These are phyloP conservation scores for Pyronema omphalodes DNA, from an alignment of 495 filamentous ascomycete genomes.

Conservation along the genomic window DNA sequence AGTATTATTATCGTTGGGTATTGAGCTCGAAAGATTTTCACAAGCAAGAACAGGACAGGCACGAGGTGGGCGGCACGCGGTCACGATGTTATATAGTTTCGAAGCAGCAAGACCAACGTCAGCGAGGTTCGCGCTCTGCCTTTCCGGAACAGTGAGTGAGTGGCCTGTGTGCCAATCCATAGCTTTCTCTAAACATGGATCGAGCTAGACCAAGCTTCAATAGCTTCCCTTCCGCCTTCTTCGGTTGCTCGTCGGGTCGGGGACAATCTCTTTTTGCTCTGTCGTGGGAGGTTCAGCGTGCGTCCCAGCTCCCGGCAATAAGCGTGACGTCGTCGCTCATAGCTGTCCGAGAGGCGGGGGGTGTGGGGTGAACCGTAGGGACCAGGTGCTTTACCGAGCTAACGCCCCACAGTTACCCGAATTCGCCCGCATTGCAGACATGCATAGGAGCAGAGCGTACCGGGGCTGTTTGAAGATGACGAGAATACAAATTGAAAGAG, in stretches of 20 bases:
- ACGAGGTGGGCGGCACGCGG: not conserved
- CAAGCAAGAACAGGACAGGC: not conserved
- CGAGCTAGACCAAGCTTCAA: not conserved
- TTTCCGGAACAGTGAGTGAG: not conserved
- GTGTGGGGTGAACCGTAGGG: not conserved
- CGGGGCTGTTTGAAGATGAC: not conserved
- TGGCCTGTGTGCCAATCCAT: not conserved
- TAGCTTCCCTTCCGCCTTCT: not conserved
- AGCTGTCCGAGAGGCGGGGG: not conserved
- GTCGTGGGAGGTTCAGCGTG: not conserved
- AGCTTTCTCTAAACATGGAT: not conserved
- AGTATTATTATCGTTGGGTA: not conserved
- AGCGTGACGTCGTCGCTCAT: not conserved
- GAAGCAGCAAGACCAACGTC: not conserved
- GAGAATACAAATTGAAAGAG: no score
- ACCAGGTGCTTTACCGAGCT: not conserved
- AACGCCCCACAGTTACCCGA: not conserved
- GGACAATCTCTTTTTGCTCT: not conserved
- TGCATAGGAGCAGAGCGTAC: not conserved
- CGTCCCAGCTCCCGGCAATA: not conserved
- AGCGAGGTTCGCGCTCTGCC: not conserved
- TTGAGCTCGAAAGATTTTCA: not conserved
- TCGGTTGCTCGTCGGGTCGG: not conserved
- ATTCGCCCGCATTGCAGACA: not conserved
- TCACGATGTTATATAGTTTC: not conserved